Percentiles rank a stretch among this genome's conserved stretches.
Conservation (phyloP, 202 grass and related monocot species). For the Hordeum pubiflorum region DNA sequence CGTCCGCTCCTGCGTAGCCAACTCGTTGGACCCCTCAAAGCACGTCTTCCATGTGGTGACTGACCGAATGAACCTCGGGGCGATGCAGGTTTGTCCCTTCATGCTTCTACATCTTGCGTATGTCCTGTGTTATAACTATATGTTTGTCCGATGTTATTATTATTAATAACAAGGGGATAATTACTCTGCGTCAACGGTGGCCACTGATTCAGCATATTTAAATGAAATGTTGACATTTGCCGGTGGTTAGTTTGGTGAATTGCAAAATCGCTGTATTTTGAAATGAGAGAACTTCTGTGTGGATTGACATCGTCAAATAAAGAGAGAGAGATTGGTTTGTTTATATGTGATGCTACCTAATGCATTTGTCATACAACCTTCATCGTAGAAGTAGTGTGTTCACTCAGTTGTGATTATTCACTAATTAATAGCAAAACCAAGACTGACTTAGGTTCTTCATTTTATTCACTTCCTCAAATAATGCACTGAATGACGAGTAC, state of each 20-base stretch:
- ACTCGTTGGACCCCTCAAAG: conserved; percentile 60
- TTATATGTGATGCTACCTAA: conserved; percentile 1
- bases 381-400: not conserved
- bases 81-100: conserved; percentile 68
- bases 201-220: not conserved
- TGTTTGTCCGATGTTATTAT: not conserved
- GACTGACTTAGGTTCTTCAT: not conserved
- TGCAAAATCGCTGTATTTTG: not conserved
- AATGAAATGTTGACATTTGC: not conserved
- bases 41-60: conserved; percentile 98
- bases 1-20: conserved; percentile 76
- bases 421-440: not conserved
- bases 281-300: not conserved
- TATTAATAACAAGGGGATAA: not conserved
- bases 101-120: not conserved
- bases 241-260: not conserved
- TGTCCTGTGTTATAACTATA: not conserved
- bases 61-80: conserved; percentile 88
- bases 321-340: not conserved
- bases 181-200: not conserved
- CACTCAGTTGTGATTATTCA: not conserved
- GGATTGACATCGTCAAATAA: not conserved
- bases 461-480: not conserved
- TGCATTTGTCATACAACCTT: not conserved
- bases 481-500: not conserved